Percentiles rank a stretch among this genome's conserved stretches.
These are phyloP conservation scores for Penicillium crustosum DNA, from an alignment of 2,329 filamentous ascomycete genomes.

Conservation along the genomic window DNA sequence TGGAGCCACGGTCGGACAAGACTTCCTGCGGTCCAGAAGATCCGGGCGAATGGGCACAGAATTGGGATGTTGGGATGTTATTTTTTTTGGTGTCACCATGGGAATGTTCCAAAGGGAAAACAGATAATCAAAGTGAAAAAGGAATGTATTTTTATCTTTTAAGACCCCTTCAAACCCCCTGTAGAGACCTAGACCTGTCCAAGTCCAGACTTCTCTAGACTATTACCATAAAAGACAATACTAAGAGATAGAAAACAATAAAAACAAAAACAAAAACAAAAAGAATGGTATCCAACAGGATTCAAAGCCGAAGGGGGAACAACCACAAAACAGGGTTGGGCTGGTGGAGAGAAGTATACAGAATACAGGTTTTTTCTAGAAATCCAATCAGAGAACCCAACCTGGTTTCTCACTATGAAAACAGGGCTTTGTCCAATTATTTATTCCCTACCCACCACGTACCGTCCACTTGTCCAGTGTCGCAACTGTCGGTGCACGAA, in stretches of 20 bases:
- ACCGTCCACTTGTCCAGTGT: conserved; percentile 20
- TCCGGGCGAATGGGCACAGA: conserved; percentile 23
- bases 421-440: neutral
- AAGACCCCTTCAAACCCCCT: neutral
- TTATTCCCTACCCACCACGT: neutral
- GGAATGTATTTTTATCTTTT: neutral
- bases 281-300: conserved; percentile 11
- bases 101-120: neutral
- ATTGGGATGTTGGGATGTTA: neutral
- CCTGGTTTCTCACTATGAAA: neutral
- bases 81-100: neutral
- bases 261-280: neutral
- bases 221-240: neutral
- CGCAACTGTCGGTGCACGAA: conserved; percentile 35
- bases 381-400: neutral
- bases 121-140: no score
- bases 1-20: conserved; percentile 30
- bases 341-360: conserved; percentile 3
- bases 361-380: neutral
- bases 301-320: neutral
- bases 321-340: conserved; percentile 1
- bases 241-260: neutral
- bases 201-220: neutral
- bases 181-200: neutral
- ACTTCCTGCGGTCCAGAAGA: conserved; percentile 30